Base-by-base conservation (phyloP, 2,329 filamentous ascomycete genomes). In the Lasiodiplodia hormozganensis region DNA sequence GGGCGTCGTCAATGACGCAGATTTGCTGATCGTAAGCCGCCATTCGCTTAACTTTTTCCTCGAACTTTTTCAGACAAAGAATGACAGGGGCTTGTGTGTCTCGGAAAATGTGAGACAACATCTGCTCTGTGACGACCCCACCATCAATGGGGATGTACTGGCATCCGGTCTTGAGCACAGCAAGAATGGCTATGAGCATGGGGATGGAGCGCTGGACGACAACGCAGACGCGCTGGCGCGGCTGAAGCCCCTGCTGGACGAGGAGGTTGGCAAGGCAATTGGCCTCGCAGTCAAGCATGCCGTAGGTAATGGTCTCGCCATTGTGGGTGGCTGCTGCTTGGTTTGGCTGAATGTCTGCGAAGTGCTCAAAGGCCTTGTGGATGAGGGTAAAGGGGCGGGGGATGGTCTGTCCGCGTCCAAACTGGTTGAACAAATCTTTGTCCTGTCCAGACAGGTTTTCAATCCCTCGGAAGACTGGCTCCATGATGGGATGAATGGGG, bases 61-160 rank as follows among this genome's bases (percentile, higher is more conserved):
- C 72, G 57, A 77, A 79, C 38, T 72, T 74, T 52, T 71, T 74
- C 53, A 87, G 75, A 72, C 85, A 88, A 5, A 88, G 75, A 18
- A 86, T 78, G 34, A 85, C 78, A 4, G 75, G 73, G 7, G 82
- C 79, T 14, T 76, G 75, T 2, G 84, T 82, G 71, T 88, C 81
- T 31, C 78, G 74, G 57, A 88, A 78, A 31, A 87, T 85, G 68
- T 85, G 82, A 28, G 77, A 76, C 31, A 89, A 25, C 58, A 62
- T 62, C 58, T 62, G 40, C 14, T 62, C 40, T 11, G 58, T 62
- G 38, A 62, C 58, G 14, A 62, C 43, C 2, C 58, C 58, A 21
- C 58, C 58, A 12, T 49, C 58, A 16, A 62, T 62, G 23, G 58
- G 58, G 25, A 62, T 40, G 16, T 62, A 62, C n/a, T 62, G 58